Base-by-base conservation (phyloP, 1,284 basidiomycete species). In the Cutaneotrichosporon cavernicola region DNA sequence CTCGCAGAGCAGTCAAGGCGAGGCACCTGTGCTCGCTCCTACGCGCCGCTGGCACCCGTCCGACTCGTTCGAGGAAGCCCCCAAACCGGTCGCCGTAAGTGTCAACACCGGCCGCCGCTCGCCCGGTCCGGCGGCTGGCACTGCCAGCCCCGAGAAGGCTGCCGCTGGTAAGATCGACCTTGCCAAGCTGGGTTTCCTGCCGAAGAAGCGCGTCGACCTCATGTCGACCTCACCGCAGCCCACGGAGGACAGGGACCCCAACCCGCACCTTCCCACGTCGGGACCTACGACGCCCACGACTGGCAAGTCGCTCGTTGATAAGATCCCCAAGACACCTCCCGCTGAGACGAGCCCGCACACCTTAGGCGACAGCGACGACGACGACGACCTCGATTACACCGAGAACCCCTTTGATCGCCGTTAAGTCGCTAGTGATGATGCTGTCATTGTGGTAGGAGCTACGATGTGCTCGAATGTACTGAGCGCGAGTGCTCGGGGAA, bases 171-270 rank as follows among this genome's bases (percentile, higher is more conserved):
- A 79, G 71, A 81, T 81, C 50, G 80, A 81, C 72, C 75, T 76
- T 10, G 76, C 77, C 57, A 81, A 80, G 68, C 73, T 81, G 40
- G 80, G 80, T 22, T 76, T 81, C 63, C 69, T 81, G 7, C 80
- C 80, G 5, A 81, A 81, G 71, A 79, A 78, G 63, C 69, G 72
- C 49, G 80, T 81, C 53, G 77, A 79, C 61, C 74, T 80, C 22
- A 66, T 80, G 51, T 76, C 74, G 3, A 70, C 76, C 0, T 75
- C 73, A 6, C 71, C 74, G 11, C 38, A 69, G 71, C 56, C 40
- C 10, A 31, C 13, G 21, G 62, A 75, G 46, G 69, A 70, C 56
- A 47, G 34, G 43, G 73, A 77, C 61, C 70, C 72, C 40, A 73
- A 76, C 66, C 72, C 74, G 22, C 64, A 69, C 47, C 62, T 78